phyloP scores from a whole-genome alignment of 768 basidiomycete species.

The Suillus subluteus region DNA sequence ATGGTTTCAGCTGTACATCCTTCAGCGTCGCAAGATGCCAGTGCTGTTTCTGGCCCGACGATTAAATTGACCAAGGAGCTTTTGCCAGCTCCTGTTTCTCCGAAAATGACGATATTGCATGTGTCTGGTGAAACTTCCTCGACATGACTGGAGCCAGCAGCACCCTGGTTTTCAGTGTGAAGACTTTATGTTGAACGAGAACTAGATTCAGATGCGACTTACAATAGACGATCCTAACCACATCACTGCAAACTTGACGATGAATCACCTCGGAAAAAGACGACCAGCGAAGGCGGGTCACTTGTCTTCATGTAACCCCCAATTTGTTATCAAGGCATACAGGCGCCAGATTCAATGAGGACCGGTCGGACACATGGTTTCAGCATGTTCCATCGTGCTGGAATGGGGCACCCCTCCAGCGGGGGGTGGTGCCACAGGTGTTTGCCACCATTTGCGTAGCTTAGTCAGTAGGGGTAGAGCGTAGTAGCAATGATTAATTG shows the following conservation, averaged over 20 bases:
- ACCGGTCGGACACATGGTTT: background rate
- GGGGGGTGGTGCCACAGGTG: too few species aligned
- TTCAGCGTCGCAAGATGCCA: constrained; percentile 33
- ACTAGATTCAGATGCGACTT: background rate
- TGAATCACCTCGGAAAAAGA: background rate
- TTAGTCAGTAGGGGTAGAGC: too few species aligned
- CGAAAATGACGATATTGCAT: constrained; percentile 45
- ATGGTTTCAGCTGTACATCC: constrained; percentile 40
- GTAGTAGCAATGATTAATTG: too few species aligned
- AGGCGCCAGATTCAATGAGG: background rate
- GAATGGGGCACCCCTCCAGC: too few species aligned
- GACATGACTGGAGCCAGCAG: background rate
- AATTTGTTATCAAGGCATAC: background rate
- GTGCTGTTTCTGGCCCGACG: constrained; percentile 31
- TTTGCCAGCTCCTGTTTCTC: constrained; percentile 45
- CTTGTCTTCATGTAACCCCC: background rate
- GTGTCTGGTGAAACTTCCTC: constrained; percentile 8
- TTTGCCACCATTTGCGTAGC: too few species aligned
- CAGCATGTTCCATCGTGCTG: background rate
- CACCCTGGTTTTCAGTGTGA: background rate
- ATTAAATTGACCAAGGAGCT: constrained; percentile 49
- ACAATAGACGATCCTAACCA: background rate
- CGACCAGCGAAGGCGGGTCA: background rate
- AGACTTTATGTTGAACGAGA: background rate
- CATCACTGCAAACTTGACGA: background rate